Base-by-base conservation (phyloP, 1,284 basidiomycete species). In the Boletus austroedulis region DNA sequence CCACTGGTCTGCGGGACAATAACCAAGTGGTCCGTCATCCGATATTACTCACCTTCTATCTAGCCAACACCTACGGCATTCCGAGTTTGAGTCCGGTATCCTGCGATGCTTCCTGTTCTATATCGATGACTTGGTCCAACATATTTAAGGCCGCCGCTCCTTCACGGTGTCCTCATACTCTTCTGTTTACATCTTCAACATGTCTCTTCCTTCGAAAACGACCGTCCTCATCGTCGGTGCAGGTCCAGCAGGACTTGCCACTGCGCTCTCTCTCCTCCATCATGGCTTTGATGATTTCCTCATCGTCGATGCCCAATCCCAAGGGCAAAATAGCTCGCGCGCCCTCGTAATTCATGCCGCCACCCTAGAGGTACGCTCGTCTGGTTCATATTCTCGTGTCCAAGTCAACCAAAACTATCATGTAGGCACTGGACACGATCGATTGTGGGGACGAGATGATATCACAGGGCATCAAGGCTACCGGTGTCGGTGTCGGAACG, bases 371-470 rank as follows among this genome's bases (percentile, higher is more conserved):
- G 71, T 67, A 53, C 53, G 52, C 26, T 11, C 15, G 26, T 24
- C 29, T 29, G 23, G 23, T 46, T 14, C 17, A 19, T 15, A 1
- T n/a, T 19, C 2, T 26, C 21, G 29, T 24, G 28, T 21, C 53
- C 55, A 19, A 54, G 17, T 15, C 17, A 9, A n/a, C n/a, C 15
- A 1, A n/a, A 40, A 17, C 29, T 15, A 17, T 53, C 8, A n/a
- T 34, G 26, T 38, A 84, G 82, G 78, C 77, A 1, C 67, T 83
- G 4, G 76, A 84, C 43, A 69, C 68, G 2, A 73, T 84, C 15
- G 76, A 71, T 8, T 78, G 78, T 56, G 77, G 77, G 10, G 72
- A 79, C 5, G 52, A 62, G 0, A 64, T 84, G 21, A 58, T 78
- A 29, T 62, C 72, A 11, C 63, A 66, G 17, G 80, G 82, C 14